Evolutionary conservation across 257 asterid species (phyloP).

Genomic region (Solanum etuberosum): DNA sequence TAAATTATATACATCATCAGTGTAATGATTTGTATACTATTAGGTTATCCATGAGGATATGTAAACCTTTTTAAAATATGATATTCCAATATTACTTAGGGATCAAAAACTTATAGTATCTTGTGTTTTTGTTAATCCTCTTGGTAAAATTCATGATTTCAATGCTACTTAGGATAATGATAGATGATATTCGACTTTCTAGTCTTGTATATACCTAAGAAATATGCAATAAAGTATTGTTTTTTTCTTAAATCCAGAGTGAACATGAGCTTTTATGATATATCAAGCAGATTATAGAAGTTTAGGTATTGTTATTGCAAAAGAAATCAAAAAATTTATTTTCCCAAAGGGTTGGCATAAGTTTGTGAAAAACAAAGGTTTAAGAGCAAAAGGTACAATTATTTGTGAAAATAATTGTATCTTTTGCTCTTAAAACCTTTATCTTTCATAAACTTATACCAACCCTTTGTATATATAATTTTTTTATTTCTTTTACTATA

Average conservation of each 20-base stretch:
- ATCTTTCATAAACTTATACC: background rate
- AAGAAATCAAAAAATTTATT: conserved; percentile 56
- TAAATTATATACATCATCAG: background rate
- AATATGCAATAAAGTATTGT: conserved; percentile 21
- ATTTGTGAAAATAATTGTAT: background rate
- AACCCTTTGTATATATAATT: too few relatives aligned
- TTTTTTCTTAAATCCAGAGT: conserved; percentile 24
- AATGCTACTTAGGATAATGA: background rate
- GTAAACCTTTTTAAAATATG: background rate
- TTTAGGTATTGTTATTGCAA: conserved; percentile 51
- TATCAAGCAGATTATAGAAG: background rate
- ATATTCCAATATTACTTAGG: too few relatives aligned
- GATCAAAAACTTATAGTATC: too few relatives aligned
- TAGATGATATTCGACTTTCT: conserved; percentile 37
- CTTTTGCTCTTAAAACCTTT: background rate
- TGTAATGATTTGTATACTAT: background rate
- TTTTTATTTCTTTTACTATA: background rate
- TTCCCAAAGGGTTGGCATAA: conserved; percentile 67
- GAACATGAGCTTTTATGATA: conserved; percentile 36
- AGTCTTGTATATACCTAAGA: conserved; percentile 2
- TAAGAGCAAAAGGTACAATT: conserved; percentile 36
- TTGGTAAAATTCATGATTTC: background rate
- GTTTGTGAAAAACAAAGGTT: conserved; percentile 38
- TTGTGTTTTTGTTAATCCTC: background rate
- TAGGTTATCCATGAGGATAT: background rate